Base-by-base conservation (phyloP, 257 asterid species). In the Henckelia pumila region DNA sequence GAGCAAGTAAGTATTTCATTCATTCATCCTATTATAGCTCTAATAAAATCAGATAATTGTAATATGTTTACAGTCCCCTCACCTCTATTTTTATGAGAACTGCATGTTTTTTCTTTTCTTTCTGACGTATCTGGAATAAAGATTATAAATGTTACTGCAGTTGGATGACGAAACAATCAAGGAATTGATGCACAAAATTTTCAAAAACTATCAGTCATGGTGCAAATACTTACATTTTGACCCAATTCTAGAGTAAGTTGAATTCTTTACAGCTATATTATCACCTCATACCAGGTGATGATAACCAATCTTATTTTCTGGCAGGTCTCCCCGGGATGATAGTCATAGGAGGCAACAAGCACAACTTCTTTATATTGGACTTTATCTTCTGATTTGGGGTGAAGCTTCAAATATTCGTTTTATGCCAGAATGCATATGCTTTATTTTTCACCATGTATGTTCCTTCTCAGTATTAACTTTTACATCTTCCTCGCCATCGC, bases 361-460 rank as follows among this genome's bases (percentile, higher is more conserved):
- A 35, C 91, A 88, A 83, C 96, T 94, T 79, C 97, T 94, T 56
- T 90, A 94, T 86, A 85, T 90, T 74, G 96, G 83, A 60, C 95
- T 94, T 59, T 94, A 89, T 88, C 96, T 94, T 75, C 95, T 94
- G 75, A 90, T 94, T 56, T 94, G 99, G 99, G 97, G 99, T 19
- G 99, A 94, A 90, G 97, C 97, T 78, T 94, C 99, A 68, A 94
- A 94, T 69, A 78, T 94, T 68, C 95, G 99, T 20, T 94, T 94
- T 72, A 94, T 94, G 99, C 99, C 99, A 20, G 99, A 94, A 71
- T 94, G 99, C 84, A 63, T 94, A 56, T 94, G 99, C 88, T 94
- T 90, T 79, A 88, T 94, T 49, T 94, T 94, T 80, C 99, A 94
- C 78, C 80, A 71, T 72, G 99, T 94, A 88, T 33, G 92, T 66